phyloP scores from a whole-genome alignment of 1,139 yeast genomes.

The Hyphopichia burtonii region DNA sequence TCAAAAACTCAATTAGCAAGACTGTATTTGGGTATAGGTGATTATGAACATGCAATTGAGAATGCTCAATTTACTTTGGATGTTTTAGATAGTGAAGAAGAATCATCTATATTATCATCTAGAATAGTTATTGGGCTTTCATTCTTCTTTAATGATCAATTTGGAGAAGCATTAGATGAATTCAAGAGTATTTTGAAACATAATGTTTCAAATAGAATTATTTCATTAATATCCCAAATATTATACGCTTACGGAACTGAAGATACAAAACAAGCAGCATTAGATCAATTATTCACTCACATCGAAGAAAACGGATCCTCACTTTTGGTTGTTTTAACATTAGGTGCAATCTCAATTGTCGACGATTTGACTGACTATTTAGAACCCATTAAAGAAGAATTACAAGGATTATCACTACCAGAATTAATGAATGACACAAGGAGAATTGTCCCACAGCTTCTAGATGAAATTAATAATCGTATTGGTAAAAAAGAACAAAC shows the following conservation, averaged over 20 bases:
- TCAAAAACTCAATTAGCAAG: conserved; percentile 74
- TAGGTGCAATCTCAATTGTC: conserved; percentile 78
- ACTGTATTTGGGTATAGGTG: conserved; percentile 56
- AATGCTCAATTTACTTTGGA: conserved; percentile 58
- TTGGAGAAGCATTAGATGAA: conserved; percentile 64
- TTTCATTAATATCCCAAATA: conserved; percentile 73
- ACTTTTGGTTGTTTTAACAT: conserved; percentile 61
- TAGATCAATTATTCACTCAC: conserved; percentile 65
- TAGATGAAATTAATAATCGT: conserved; percentile 49
- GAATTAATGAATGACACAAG: conserved; percentile 51
- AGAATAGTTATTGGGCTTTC: conserved; percentile 70
- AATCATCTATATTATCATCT: conserved; percentile 48
- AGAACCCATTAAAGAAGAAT: conserved; percentile 66
- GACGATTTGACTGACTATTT: conserved; percentile 61
- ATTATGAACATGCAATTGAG: conserved; percentile 60
- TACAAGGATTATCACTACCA: conserved; percentile 48
- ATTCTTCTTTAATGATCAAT: conserved; percentile 58
- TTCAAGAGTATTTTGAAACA: conserved; percentile 57
- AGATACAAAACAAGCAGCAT: conserved; percentile 78
- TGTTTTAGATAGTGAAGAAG: conserved; percentile 41
- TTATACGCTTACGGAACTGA: conserved; percentile 70
- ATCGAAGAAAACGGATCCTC: conserved; percentile 66
- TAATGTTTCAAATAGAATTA: conserved; percentile 56
- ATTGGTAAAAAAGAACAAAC: conserved; percentile 17
- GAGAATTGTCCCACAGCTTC: conserved; percentile 57